Evolutionary conservation across 139 green algal species (phyloP), one percentile per base, ranked within the genome.

Genomic region (Pedinophyceae sp.): DNA sequence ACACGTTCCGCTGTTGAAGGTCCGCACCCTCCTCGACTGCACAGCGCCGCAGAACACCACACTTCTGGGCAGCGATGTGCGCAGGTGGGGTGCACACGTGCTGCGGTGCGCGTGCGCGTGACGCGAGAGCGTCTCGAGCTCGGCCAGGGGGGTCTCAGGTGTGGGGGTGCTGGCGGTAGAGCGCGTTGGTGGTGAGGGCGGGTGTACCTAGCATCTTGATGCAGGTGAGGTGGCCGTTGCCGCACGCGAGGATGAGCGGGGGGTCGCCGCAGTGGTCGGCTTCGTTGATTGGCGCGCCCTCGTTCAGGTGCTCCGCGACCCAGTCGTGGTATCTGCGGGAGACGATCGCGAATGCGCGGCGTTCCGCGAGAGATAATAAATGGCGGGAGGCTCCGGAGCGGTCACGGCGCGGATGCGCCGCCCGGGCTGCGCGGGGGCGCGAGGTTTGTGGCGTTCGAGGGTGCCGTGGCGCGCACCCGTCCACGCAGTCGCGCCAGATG

Each of bases 291-390:
- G 87, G 82, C 0, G 80, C 84, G 26, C 86, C 86, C 68, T 86
- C 59, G 28, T 22, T 19, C 10, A 43, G 7, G 34, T 43, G 34
- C 34, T 43, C 34, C 34, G 7, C 82, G 23, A 94, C 84, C 86
- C 87, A 96, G 69, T 96, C 87, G 55, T 90, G 87, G 50, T 85
- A 84, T n/a, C n/a, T n/a, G n/a, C n/a, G n/a, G n/a, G n/a, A n/a
- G n/a, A n/a, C n/a, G n/a, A n/a, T n/a, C n/a, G n/a, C n/a, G n/a
- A n/a, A n/a, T n/a, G n/a, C n/a, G n/a, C n/a, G n/a, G n/a, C n/a
- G n/a, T n/a, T n/a, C n/a, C n/a, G n/a, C n/a, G n/a, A n/a, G n/a
- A n/a, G n/a, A n/a, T n/a, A n/a, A n/a, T n/a, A n/a, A n/a, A n/a
- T n/a, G n/a, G n/a, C n/a, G n/a, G n/a, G n/a, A n/a, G n/a, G n/a